phyloP scores from a whole-genome alignment of 208 protist genomes.

The Leptomonas pyrrhocoris region DNA sequence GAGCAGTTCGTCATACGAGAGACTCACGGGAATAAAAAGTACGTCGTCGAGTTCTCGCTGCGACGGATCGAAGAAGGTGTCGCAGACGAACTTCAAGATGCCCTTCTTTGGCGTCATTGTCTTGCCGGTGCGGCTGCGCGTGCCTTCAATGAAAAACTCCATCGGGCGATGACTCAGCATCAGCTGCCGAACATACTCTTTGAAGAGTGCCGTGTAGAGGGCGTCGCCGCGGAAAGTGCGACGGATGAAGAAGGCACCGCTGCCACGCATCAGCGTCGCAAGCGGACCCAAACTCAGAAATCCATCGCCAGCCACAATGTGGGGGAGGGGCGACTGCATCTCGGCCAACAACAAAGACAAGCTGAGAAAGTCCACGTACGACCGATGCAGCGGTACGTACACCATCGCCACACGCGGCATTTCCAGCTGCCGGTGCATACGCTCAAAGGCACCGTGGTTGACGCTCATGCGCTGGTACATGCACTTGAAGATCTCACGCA shows the following conservation, averaged over 20 bases:
- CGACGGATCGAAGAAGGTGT: conserved; percentile 68
- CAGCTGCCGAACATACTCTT: conserved; percentile 84
- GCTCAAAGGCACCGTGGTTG: conserved; percentile 65
- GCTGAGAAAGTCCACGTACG: conserved; percentile 91
- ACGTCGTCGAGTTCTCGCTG: conserved; percentile 73
- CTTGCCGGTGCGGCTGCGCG: conserved; percentile 86
- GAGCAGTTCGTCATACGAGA: conserved; percentile 91
- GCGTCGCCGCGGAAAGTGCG: conserved; percentile 78
- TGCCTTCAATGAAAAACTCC: conserved; percentile 93
- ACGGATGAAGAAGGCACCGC: conserved; percentile 93
- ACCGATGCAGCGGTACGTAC: conserved; percentile 80
- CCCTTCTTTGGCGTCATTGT: conserved; percentile 88
- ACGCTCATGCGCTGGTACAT: conserved; percentile 73
- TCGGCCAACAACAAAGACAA: conserved; percentile 78
- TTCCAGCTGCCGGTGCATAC: conserved; percentile 44
- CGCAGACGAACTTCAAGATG: conserved; percentile 88
- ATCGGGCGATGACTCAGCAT: conserved; percentile 54
- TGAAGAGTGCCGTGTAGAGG: conserved; percentile 82
- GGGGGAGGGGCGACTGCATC: conserved; percentile 69
- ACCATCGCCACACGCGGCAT: conserved; percentile 68
- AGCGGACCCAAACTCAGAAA: conserved; percentile 81
- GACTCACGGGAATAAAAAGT: conserved; percentile 79
- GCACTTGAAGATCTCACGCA: conserved; percentile 62
- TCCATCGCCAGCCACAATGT: conserved; percentile 89
- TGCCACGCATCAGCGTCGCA: conserved; percentile 79